Evolutionary conservation across 352 stramenopile species (phyloP).

Genomic region (Pythium volutum): DNA sequence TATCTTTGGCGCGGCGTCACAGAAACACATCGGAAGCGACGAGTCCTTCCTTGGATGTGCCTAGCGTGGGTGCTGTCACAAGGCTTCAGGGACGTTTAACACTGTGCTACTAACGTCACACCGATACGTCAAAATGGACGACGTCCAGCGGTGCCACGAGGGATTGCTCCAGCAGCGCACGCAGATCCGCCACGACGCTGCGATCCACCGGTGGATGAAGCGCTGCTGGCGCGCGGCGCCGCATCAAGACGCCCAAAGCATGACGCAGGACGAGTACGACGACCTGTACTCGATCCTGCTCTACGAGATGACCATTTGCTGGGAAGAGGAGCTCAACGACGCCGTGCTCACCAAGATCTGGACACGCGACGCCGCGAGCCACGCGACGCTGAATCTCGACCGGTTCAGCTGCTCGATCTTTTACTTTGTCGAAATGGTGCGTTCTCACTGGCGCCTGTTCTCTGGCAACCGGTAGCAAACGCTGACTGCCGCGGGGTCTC

Average conservation of each 20-base stretch:
- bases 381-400: conserved; percentile 39
- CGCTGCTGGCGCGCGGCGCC: conserved; percentile 34
- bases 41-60: too few species aligned
- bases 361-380: conserved; percentile 33
- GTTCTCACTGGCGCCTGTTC: neutral
- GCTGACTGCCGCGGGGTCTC: too few species aligned
- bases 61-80: too few species aligned
- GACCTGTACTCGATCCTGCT: conserved; percentile 49
- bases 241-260: conserved; percentile 14
- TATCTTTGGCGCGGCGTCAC: too few species aligned
- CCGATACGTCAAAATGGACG: neutral
- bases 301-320: conserved; percentile 64
- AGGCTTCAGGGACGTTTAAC: too few species aligned
- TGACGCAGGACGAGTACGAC: conserved; percentile 40
- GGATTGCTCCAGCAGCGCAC: conserved; percentile 44
- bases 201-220: conserved; percentile 38
- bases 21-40: too few species aligned
- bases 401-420: conserved; percentile 64
- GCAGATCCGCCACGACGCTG: conserved; percentile 40
- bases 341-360: conserved; percentile 48
- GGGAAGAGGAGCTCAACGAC: conserved; percentile 52
- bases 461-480: too few species aligned
- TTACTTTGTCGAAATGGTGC: conserved; percentile 54
- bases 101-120: too few species aligned
- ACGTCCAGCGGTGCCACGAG: conserved; percentile 36